phyloP scores from a whole-genome alignment of 208 protist species.

The Leishmania gerbilli region DNA sequence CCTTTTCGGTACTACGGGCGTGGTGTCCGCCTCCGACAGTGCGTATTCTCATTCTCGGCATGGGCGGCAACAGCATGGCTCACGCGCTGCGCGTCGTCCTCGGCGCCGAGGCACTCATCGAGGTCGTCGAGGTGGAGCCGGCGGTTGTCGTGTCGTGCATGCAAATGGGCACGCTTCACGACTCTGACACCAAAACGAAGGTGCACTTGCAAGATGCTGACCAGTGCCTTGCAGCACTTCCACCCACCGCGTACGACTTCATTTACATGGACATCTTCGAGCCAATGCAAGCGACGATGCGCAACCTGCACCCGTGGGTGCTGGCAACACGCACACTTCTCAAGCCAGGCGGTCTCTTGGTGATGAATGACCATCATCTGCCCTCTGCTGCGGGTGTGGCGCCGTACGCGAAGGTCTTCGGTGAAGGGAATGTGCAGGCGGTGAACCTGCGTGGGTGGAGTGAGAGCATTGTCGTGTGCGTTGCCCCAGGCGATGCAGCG shows the following conservation, averaged over 20 bases:
- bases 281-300: constrained; percentile 57
- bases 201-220: constrained; percentile 49
- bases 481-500: constrained; percentile 33
- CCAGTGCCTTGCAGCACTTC: constrained; percentile 4
- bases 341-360: constrained; percentile 48
- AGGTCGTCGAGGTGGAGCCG: constrained; percentile 74
- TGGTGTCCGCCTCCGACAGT: constrained; percentile 35
- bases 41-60: constrained; percentile 64
- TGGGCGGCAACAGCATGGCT: constrained; percentile 88
- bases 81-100: constrained; percentile 54
- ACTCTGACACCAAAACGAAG: constrained; percentile 36
- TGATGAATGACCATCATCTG: constrained; percentile 79
- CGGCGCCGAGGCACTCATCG: constrained; percentile 42
- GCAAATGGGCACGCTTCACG: constrained; percentile 32
- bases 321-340: constrained; percentile 31
- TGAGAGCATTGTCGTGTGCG: constrained; percentile 67
- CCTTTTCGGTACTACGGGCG: not conserved
- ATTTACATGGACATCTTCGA: constrained; percentile 87
- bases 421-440: constrained; percentile 59
- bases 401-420: constrained; percentile 46
- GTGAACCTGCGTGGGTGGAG: constrained; percentile 82
- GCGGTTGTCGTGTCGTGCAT: constrained; percentile 58
- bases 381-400: constrained; percentile 38
- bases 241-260: constrained; percentile 38
- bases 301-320: constrained; percentile 50